Conservation (phyloP, 164 flowering plant species). For the Vitis amurensis region DNA sequence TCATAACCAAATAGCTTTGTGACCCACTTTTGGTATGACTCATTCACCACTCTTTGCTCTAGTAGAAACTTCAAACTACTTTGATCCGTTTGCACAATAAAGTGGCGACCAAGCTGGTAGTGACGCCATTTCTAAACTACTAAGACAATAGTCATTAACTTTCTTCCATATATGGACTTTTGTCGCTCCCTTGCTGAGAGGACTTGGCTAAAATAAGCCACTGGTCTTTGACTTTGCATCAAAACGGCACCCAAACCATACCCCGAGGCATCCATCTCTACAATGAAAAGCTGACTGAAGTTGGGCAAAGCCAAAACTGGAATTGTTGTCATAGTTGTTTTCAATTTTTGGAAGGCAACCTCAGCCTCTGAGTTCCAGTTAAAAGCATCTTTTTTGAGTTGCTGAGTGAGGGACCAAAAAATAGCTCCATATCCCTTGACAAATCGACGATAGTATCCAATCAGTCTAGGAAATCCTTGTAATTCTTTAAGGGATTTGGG, state of each 20-base stretch:
- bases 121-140: background rate
- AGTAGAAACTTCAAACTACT: too few species aligned
- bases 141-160: background rate
- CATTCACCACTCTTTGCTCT: too few species aligned
- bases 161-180: background rate
- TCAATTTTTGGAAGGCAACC: background rate
- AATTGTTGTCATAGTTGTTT: background rate
- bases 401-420: background rate
- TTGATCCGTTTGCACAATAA: too few species aligned
- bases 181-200: background rate
- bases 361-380: background rate
- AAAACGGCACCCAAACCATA: slow-evolving; percentile 6
- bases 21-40: too few species aligned
- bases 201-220: slow-evolving; percentile 4
- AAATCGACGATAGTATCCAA: too few species aligned
- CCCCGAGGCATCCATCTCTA: slow-evolving; percentile 5
- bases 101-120: too few species aligned
- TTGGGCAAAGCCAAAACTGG: slow-evolving; percentile 10
- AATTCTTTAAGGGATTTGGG: too few species aligned
- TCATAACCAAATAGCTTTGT: too few species aligned
- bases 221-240: background rate
- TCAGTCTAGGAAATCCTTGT: too few species aligned
- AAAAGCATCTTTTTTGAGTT: slow-evolving; percentile 3
- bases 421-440: too few species aligned
- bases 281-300: background rate